Base-by-base conservation (phyloP, 305 asterid species). In the Plantago coronopus region DNA sequence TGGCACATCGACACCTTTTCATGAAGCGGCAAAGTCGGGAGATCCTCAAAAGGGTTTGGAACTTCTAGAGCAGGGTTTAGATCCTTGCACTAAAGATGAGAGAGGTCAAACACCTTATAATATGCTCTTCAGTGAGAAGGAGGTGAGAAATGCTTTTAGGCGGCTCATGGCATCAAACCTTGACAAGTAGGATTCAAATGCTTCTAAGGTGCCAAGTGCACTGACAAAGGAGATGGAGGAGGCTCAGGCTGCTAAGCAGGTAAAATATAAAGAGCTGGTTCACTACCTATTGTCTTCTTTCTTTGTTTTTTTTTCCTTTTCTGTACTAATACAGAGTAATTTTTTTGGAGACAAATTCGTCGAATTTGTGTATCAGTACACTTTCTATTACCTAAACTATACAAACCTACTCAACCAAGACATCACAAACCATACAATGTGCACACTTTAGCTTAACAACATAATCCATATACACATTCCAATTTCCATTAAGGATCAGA, bases 181-280 rank as follows among this genome's bases (percentile, higher is more conserved):
- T 49, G 95, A 85, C 64, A 89, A 82, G 80, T 93, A 96, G 97
- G 96, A 93, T 71, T 93, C 97, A 97, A 63, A 73, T 67, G 89
- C 95, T 61, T 95, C 97, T 72, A 89, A 87, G 71, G 91, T 93
- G 51, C 98, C 98, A 18, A 87, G 98, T 73, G 80, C 91, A 38
- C 77, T 93, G 70, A 93, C 98, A 16, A 80, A 80, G 76, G 98
- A 93, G 77, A 85, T 93, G 98, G 98, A 93, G 81, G 97, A 93
- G 70, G 63, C 94, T 68, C 98, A 93, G 83, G 89, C 96, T 48
- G 80, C 84, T 64, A 93, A 89, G 77, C 98, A 91, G 97, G 98
- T 89, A 75, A 57, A 6, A 8, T 31, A 34, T 7, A 7, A 22
- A n/a, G n/a, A n/a, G n/a, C n/a, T n/a, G n/a, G n/a, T n/a, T n/a